Conservation (phyloP, 352 stramenopile genomes). For the Halophytophthora polymorphica region DNA sequence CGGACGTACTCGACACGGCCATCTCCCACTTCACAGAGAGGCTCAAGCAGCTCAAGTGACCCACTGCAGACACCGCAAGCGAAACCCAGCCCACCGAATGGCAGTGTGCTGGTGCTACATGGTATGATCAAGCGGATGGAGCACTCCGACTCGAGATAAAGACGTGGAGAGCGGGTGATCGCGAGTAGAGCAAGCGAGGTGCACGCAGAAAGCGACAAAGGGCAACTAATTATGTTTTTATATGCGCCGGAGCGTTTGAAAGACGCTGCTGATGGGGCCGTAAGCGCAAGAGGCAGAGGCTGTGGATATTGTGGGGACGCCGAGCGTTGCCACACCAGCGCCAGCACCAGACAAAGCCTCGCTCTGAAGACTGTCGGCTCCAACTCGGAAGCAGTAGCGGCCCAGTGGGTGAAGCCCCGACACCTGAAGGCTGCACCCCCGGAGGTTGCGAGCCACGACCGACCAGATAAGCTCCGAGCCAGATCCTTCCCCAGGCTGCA, state of each 20-base stretch:
- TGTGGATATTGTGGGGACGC: not conserved
- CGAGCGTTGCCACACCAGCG: too few relatives aligned
- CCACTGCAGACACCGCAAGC: not conserved
- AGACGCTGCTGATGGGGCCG: conserved; percentile 12
- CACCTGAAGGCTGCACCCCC: conserved; percentile 2
- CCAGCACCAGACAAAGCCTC: too few relatives aligned
- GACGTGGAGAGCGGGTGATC: too few relatives aligned
- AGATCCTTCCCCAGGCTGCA: not conserved
- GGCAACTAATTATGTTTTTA: conserved; percentile 11
- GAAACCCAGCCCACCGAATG: not conserved
- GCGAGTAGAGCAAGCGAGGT: too few relatives aligned
- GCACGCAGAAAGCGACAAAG: not conserved
- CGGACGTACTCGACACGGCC: conserved; percentile 38
- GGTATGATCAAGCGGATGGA: not conserved
- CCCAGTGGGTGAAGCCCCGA: conserved; percentile 15
- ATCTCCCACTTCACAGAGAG: conserved; percentile 35
- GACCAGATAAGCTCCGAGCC: conserved; percentile 6
- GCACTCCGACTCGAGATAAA: not conserved
- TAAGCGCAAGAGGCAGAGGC: conserved; percentile 10
- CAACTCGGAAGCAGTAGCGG: conserved; percentile 27
- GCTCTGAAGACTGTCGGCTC: not conserved
- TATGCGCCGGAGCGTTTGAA: conserved; percentile 27
- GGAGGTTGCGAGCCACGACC: conserved; percentile 5
- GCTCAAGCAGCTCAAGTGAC: conserved; percentile 11
- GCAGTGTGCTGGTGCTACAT: too few relatives aligned